A percentile compares a stretch with the other conserved stretches of the same genome.
These are phyloP conservation scores for Amanita muscaria DNA, from an alignment of 768 basidiomycete genomes.

Conservation along the genomic window DNA sequence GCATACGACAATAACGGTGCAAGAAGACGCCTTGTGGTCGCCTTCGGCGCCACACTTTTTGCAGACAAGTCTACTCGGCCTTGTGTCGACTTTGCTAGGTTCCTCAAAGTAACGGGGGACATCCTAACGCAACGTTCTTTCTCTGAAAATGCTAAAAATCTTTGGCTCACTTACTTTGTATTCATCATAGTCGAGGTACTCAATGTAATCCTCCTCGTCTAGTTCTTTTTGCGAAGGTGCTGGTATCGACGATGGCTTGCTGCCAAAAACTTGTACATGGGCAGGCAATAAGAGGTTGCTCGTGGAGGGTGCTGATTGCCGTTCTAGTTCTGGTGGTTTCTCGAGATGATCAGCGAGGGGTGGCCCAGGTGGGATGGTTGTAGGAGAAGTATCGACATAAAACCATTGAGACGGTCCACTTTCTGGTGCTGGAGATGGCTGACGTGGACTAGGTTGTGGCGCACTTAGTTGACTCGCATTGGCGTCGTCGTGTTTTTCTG, in stretches of 20 bases:
- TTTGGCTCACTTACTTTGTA: constrained; percentile 35
- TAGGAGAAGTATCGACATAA: constrained; percentile 40
- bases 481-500: background rate
- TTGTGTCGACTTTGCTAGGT: constrained; percentile 28
- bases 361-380: constrained; percentile 23
- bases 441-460: constrained; percentile 2
- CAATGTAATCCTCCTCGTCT: constrained; percentile 61
- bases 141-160: background rate
- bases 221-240: constrained; percentile 30
- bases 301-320: no score
- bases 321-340: constrained; percentile 4
- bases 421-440: background rate
- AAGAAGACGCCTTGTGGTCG: constrained; percentile 59
- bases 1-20: constrained; percentile 64
- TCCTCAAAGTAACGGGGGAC: constrained; percentile 61
- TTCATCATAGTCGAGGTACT: constrained; percentile 71
- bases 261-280: constrained; percentile 56
- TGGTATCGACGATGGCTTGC: constrained; percentile 37
- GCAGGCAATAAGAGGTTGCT: constrained; percentile 49
- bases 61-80: constrained; percentile 49
- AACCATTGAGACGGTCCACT: constrained; percentile 25
- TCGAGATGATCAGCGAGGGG: constrained; percentile 1
- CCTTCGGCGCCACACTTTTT: constrained; percentile 73
- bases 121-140: constrained; percentile 26
- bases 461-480: background rate